phyloP scores from a whole-genome alignment of 2,329 filamentous ascomycete species.

The Celoporthe dispersa region DNA sequence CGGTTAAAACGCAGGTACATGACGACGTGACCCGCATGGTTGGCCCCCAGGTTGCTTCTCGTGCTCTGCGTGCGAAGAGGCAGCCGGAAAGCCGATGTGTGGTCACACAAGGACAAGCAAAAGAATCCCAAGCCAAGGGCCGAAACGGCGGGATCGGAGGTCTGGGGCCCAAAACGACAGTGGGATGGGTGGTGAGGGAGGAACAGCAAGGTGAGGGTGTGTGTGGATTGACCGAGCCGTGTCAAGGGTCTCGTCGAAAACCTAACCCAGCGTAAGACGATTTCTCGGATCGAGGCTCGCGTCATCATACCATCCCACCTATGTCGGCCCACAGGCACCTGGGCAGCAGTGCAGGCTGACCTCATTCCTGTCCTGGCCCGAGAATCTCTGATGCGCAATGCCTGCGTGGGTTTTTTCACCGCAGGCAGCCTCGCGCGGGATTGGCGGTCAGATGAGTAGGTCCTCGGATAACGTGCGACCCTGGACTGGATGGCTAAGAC shows the following conservation, averaged over 20 bases:
- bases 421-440: conserved; percentile 16
- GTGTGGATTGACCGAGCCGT: conserved; percentile 9
- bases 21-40: not conserved
- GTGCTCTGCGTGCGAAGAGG: not conserved
- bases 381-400: not conserved
- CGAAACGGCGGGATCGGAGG: not conserved
- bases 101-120: not conserved
- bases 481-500: not conserved
- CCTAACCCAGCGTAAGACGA: conserved; percentile 25
- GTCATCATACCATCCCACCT: conserved; percentile 21
- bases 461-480: not conserved
- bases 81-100: not conserved
- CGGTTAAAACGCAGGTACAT: not conserved
- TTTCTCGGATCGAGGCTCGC: conserved; percentile 21
- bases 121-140: not conserved
- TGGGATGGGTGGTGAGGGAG: not conserved
- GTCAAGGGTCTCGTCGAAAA: conserved; percentile 7
- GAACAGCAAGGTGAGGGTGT: not conserved
- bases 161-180: not conserved
- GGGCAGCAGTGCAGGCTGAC: conserved; percentile 23
- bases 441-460: conserved; percentile 21
- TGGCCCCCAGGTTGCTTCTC: not conserved
- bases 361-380: conserved; percentile 15
- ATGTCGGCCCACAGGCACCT: conserved; percentile 18
- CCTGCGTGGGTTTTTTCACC: not conserved